These are phyloP conservation scores for Cladosporium sp. DNA, from an alignment of 2,329 filamentous ascomycete genomes.

Conservation along the genomic window DNA sequence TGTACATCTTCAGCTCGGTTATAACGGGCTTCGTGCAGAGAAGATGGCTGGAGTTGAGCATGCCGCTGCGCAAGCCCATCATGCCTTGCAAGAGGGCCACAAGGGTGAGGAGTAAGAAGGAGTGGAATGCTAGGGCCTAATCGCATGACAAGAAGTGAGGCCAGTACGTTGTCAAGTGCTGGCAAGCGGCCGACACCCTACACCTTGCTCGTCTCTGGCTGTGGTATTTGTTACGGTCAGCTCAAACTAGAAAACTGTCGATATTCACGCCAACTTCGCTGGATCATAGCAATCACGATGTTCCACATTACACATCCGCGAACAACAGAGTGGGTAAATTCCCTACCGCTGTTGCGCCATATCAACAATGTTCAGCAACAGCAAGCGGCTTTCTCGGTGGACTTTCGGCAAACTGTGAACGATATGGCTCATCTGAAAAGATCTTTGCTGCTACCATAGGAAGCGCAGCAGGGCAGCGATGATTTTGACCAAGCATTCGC, in stretches of 20 bases:
- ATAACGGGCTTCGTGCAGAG: constrained; percentile 26
- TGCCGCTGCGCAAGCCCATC: constrained; percentile 31
- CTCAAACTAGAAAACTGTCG: not conserved
- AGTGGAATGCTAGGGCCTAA: constrained; percentile 13
- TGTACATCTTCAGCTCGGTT: constrained; percentile 41
- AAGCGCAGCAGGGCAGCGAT: not conserved
- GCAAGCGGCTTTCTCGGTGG: not conserved
- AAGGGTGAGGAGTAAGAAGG: constrained; percentile 29
- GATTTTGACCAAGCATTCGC: not conserved
- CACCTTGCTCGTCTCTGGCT: not conserved
- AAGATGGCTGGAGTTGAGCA: constrained; percentile 32
- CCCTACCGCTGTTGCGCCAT: not conserved
- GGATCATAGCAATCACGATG: not conserved
- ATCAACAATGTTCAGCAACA: not conserved
- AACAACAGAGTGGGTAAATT: not conserved
- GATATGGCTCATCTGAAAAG: not conserved
- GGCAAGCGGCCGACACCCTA: not conserved
- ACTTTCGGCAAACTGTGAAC: not conserved
- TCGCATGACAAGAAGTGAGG: not conserved
- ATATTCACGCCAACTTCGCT: not conserved
- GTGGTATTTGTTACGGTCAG: not conserved
- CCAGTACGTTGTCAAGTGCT: not conserved
- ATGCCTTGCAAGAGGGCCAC: constrained; percentile 32
- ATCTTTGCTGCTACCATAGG: not conserved
- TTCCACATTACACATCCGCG: not conserved